phyloP scores from a whole-genome alignment of 495 filamentous ascomycete genomes.

The Penicillium soppii region DNA sequence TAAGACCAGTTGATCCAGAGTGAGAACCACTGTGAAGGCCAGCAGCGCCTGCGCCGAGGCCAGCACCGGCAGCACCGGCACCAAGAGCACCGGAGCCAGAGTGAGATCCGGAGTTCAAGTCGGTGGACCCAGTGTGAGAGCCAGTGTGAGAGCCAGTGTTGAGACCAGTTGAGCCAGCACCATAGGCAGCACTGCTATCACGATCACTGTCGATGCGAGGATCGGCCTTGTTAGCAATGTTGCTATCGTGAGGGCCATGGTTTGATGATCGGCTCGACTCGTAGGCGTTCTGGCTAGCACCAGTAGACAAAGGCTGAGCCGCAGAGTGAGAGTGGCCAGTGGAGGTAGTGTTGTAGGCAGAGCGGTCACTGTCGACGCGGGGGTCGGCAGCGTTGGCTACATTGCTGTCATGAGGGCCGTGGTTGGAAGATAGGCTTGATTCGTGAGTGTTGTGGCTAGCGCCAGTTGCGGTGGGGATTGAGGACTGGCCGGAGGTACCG shows the following conservation, averaged over 20 bases:
- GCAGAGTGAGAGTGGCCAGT: not conserved
- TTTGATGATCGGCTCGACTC: too few species aligned
- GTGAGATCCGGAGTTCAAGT: too few species aligned
- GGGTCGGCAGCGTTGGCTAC: slow-evolving; percentile 49
- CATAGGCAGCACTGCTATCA: not conserved
- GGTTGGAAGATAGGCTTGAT: slow-evolving; percentile 17
- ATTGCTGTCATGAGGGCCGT: slow-evolving; percentile 45
- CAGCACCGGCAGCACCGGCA: too few species aligned
- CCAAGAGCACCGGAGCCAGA: too few species aligned
- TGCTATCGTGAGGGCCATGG: too few species aligned
- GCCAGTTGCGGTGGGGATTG: slow-evolving; percentile 10
- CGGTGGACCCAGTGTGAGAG: too few species aligned
- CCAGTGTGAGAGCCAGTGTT: too few species aligned
- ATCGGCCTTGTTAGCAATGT: too few species aligned
- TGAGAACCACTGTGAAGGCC: too few species aligned
- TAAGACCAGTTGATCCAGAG: too few species aligned
- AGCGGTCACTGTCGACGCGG: slow-evolving; percentile 36
- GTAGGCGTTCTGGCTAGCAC: not conserved
- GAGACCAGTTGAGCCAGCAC: not conserved
- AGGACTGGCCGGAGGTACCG: slow-evolving; percentile 26
- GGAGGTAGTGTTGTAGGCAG: slow-evolving; percentile 1
- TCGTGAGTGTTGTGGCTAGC: slow-evolving; percentile 2
- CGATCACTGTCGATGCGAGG: not conserved
- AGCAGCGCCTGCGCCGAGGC: not conserved
- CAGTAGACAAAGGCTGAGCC: not conserved